Evolutionary conservation across 139 green algal genomes (phyloP), one percentile per base, ranked within the genome.

Genomic region (Pleodorina starrii): DNA sequence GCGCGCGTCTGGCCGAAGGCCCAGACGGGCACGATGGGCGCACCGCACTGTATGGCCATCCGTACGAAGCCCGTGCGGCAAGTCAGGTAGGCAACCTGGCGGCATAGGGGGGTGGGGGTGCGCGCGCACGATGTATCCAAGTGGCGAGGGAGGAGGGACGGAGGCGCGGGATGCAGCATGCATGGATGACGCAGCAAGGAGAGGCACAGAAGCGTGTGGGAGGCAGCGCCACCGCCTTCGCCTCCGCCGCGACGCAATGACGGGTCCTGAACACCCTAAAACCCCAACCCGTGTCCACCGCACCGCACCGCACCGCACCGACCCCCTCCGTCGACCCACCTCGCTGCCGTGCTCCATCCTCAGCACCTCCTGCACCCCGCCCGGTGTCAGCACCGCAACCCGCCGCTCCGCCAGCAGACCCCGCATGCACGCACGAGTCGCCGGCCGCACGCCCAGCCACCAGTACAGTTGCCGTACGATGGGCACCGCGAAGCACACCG

Each of bases 1-100:
- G 93, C 86, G 0, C 94, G 76, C 2, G 87, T 95, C 92, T 99
- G 97, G n/a, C 96, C 97, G 85, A 99, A 99, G 0, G 91, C 91
- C 93, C 97, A 99, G 27, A 95, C 94, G 11, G 97, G 97, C 59
- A 99, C 89, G 6, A 99, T 60, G 4, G 93, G 88, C 38, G 95
- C 95, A 19, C 81, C 81, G 60, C 38, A 48, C 16, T 77, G 60
- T 7, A 87, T 35, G 6, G 81, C 81, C 5, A 87, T 38, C 5
- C 81, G 81, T 35, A 87, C 59, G 32, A 87, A 87, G 42, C 81
- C 81, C 25, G 68, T 82, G 36, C 48, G 69, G 25, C 25, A 11
- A 29, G 51, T 68, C n/a, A 81, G 85, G 42, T 75, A 90, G 36
- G 69, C 69, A 27, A 83, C 68, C 68, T 82, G 69, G 5, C 1